Evolutionary conservation across 768 basidiomycete genomes (phyloP).

Genomic region (Clitopilus hobsonii): DNA sequence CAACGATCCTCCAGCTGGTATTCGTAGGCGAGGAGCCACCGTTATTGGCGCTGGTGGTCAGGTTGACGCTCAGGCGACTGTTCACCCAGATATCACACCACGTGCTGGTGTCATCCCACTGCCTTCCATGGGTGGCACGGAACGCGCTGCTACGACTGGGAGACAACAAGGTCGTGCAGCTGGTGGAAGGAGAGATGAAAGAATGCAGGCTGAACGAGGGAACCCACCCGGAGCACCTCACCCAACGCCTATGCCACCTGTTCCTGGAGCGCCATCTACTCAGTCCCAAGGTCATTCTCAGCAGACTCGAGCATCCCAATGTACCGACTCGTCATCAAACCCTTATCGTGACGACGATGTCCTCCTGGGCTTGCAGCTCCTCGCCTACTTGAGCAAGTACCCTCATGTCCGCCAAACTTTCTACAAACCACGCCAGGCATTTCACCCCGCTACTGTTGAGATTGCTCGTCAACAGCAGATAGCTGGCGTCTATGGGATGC

Average conservation of each 20-base stretch:
- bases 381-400: conserved; percentile 97
- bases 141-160: neutral
- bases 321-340: conserved; percentile 30
- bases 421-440: conserved; percentile 81
- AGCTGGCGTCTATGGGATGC: conserved; percentile 7
- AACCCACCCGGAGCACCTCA: too few relatives aligned
- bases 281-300: neutral
- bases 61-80: conserved; percentile 18
- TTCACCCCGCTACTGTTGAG: conserved; percentile 67
- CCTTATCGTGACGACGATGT: conserved; percentile 96
- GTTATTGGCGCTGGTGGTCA: neutral
- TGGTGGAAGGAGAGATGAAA: conserved; percentile 1
- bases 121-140: conserved; percentile 26
- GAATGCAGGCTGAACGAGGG: neutral
- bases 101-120: conserved; percentile 56
- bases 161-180: neutral
- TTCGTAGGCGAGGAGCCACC: neutral
- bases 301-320: neutral
- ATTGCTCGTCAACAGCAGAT: conserved; percentile 23
- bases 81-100: conserved; percentile 57
- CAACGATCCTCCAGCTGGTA: neutral
- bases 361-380: conserved; percentile 81
- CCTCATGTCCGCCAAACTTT: conserved; percentile 96
- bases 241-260: neutral
- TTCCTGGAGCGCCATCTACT: neutral